Base-by-base conservation (phyloP, 1,139 yeast genomes). In the Pichia sp. region DNA sequence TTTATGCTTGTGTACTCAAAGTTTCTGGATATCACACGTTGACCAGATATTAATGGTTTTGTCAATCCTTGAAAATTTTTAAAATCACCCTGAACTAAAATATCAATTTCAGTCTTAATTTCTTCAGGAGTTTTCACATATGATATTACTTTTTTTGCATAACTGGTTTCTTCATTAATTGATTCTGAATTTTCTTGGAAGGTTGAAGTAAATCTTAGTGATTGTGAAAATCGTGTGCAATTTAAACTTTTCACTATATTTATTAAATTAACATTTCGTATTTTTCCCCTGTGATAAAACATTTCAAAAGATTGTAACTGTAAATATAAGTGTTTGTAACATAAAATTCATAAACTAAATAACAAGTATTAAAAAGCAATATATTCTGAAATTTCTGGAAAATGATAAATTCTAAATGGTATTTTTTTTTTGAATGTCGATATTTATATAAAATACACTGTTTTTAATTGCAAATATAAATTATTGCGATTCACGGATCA, bases 1-100 rank as follows among this genome's bases (percentile, higher is more conserved):
- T 41, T 46, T 6, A 47, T 37, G 8, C 41, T 34, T 30, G 27
- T 47, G 30, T 50, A 50, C 3, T 40, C 41, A 5, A 31, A 34
- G 9, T 46, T 42, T 36, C 40, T 38, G 5, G 45, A 37, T 8
- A 43, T 10, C 1, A 43, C 42, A 8, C 32, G 32, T 11, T 45
- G 51, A 30, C 39, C 38, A 5, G 41, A 18, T 25, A 33, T 9
- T 3, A 26, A 28, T 18, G 42, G 45, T 10, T 10, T 30, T 9
- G 46, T 40, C 6, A 45, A 36, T 7, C 40, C 31, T 29, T 18
- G 25, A 31, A 48, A 48, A 25, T 36, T 40, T n/a, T 34, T 28
- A 25, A 42, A 45, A 40, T 43, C 43, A 26, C 30, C 44, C 30
- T 41, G 41, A 7, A 43, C 28, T 25, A 48, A 48, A 10, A 27